Percentiles rank a stretch among this genome's conserved stretches.
Conservation (phyloP, 345 rosid species). For the Moricandia arvensis region DNA sequence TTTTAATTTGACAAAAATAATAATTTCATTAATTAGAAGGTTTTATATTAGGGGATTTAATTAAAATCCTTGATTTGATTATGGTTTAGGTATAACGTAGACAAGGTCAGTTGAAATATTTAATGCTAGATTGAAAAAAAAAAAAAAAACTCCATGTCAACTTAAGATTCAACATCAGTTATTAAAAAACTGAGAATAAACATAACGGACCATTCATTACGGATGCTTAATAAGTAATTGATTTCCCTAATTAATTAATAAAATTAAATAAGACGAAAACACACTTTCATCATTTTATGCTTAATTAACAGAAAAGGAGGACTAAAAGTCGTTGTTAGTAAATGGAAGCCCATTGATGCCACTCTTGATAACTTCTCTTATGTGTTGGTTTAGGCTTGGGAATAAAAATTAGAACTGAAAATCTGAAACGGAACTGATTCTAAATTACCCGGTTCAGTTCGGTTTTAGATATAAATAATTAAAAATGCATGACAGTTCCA, state of each 20-base stretch:
- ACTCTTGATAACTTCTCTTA: background rate
- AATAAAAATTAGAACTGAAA: background rate
- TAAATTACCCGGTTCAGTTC: background rate
- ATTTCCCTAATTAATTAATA: background rate
- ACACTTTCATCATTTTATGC: background rate
- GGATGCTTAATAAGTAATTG: constrained; percentile 2
- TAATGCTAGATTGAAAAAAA: background rate
- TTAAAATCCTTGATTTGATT: background rate
- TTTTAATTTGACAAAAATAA: background rate
- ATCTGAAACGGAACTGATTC: background rate
- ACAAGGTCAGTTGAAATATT: background rate
- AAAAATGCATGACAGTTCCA: too few species aligned
- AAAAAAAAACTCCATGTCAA: constrained; percentile 2
- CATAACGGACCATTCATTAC: background rate
- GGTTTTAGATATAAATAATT: background rate
- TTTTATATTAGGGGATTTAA: constrained; percentile 3
- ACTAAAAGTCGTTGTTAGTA: background rate
- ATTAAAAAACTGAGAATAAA: background rate
- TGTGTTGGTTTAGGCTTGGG: background rate
- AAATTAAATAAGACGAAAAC: background rate
- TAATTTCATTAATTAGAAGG: background rate
- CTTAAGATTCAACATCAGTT: constrained; percentile 3
- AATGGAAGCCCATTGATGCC: background rate
- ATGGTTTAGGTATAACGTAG: constrained; percentile 6
- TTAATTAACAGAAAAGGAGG: background rate